Percentiles rank a stretch among this genome's conserved stretches.
phyloP scores from a whole-genome alignment of 2,329 filamentous ascomycete species.

The Diaporthe helianthi region DNA sequence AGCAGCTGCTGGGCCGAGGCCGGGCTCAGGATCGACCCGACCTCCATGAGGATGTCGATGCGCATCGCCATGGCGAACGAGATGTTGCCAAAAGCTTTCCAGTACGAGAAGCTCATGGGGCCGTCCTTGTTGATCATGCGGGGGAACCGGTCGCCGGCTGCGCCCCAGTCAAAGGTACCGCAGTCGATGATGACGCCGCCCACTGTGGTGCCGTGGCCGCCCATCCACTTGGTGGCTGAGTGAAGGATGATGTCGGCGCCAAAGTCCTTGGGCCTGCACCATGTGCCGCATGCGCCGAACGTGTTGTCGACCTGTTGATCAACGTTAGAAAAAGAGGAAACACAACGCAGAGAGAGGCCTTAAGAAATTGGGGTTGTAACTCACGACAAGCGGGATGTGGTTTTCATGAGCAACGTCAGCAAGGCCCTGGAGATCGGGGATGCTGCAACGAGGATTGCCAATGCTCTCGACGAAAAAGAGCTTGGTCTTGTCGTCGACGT shows the following conservation, averaged over 20 bases:
- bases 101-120: constrained; percentile 94
- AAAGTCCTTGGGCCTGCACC: constrained; percentile 83
- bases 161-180: constrained; percentile 94
- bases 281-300: constrained; percentile 92
- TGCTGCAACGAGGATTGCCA: constrained; percentile 91
- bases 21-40: constrained; percentile 83
- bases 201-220: constrained; percentile 92
- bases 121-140: constrained; percentile 90
- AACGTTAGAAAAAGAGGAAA: neutral
- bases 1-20: constrained; percentile 93
- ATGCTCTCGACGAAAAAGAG: constrained; percentile 91
- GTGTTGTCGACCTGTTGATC: constrained; percentile 75
- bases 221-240: constrained; percentile 97
- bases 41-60: constrained; percentile 88
- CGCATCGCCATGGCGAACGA: constrained; percentile 85
- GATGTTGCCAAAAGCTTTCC: constrained; percentile 85
- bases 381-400: constrained; percentile 68
- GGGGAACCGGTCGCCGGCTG: constrained; percentile 82
- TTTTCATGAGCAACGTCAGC: constrained; percentile 76
- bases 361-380: neutral
- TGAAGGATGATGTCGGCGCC: constrained; percentile 94
- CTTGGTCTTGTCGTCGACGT: constrained; percentile 93
- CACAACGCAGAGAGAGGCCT: rapidly evolving
- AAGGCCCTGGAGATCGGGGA: constrained; percentile 89
- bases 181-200: constrained; percentile 85